Conservation (phyloP, 2,329 filamentous ascomycete species). For the Sarocladium brachiariae region DNA sequence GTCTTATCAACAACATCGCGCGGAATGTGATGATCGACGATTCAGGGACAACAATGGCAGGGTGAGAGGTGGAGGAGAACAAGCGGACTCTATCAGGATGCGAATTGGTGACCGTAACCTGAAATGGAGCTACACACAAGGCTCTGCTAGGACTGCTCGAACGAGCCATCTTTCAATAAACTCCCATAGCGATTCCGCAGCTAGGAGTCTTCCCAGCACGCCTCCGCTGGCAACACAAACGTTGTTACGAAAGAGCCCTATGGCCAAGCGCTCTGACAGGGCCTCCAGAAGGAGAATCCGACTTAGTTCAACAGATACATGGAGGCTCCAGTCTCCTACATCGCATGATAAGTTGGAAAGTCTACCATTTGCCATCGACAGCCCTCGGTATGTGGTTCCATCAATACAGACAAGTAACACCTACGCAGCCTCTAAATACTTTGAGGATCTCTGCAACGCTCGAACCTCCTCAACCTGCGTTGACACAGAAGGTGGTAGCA, state of each 20-base stretch:
- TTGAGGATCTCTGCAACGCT: neutral
- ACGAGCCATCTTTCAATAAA: too few relatives aligned
- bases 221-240: too few relatives aligned
- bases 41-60: too few relatives aligned
- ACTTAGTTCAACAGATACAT: neutral
- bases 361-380: conserved; percentile 5
- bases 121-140: conserved; percentile 22
- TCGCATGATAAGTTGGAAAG: neutral
- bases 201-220: too few relatives aligned
- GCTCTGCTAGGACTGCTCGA: conserved; percentile 20
- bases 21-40: too few relatives aligned
- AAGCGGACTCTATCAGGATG: conserved; percentile 17
- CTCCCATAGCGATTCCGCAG: too few relatives aligned
- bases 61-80: neutral
- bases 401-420: conserved; percentile 16
- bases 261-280: neutral
- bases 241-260: neutral
- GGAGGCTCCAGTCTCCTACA: neutral
- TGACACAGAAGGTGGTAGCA: conserved; percentile 3
- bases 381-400: conserved; percentile 13
- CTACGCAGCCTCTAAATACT: conserved; percentile 18
- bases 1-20: neutral
- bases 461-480: neutral
- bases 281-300: neutral
- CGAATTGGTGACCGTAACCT: conserved; percentile 22